phyloP scores from a whole-genome alignment of 352 stramenopile species.

The Pythium volutum region DNA sequence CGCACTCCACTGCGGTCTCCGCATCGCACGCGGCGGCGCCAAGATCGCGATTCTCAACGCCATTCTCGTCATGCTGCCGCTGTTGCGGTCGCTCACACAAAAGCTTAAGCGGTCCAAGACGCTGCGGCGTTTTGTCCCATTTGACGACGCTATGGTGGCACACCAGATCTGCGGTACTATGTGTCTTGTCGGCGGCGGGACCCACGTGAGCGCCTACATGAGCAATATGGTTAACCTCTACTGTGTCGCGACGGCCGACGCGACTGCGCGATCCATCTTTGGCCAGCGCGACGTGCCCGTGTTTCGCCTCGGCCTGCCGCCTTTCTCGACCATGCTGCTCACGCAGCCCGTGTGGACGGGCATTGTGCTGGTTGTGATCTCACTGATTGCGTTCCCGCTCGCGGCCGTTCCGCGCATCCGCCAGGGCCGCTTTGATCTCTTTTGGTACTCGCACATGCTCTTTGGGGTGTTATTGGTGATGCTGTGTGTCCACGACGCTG shows the following conservation, averaged over 20 bases:
- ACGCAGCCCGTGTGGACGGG: conserved; percentile 6
- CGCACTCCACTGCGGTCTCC: conserved; percentile 4
- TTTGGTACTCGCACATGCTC: conserved; percentile 15
- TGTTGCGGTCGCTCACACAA: conserved; percentile 7
- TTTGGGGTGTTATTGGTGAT: conserved; percentile 1
- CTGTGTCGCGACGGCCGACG: conserved; percentile 6
- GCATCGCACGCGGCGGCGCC: neutral
- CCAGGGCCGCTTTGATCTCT: conserved; percentile 10
- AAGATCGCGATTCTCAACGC: conserved; percentile 15
- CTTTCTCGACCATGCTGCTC: neutral
- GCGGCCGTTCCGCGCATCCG: neutral
- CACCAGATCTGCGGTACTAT: conserved; percentile 11
- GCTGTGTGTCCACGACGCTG: conserved; percentile 11
- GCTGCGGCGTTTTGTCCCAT: conserved; percentile 3
- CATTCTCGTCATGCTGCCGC: conserved; percentile 5
- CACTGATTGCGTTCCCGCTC: conserved; percentile 6
- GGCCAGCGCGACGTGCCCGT: neutral
- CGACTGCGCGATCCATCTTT: conserved; percentile 1
- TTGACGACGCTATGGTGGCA: conserved; percentile 1
- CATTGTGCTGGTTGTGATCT: conserved; percentile 6
- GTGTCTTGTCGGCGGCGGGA: conserved; percentile 3
- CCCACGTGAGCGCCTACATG: conserved; percentile 2
- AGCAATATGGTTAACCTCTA: conserved; percentile 2
- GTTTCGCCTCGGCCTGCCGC: conserved; percentile 1
- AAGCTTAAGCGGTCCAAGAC: conserved; percentile 4